Evolutionary conservation across 352 stramenopile species (phyloP).

Genomic region (Phytopythium helicoides): DNA sequence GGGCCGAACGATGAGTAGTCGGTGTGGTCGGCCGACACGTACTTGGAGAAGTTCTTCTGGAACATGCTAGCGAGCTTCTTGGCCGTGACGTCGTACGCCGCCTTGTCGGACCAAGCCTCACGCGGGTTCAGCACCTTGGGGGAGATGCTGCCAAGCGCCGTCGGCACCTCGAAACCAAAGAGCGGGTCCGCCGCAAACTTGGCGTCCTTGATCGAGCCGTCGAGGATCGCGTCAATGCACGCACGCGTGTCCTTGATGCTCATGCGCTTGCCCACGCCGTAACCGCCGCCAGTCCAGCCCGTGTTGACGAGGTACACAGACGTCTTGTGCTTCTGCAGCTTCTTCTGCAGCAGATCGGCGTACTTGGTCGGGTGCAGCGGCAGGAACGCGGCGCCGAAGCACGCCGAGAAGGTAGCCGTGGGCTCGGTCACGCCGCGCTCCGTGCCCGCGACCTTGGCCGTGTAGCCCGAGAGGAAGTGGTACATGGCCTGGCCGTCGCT

Average conservation of each 20-base stretch:
- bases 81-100: conserved; percentile 89
- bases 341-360: conserved; percentile 95
- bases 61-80: conserved; percentile 96
- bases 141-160: conserved; percentile 83
- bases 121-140: conserved; percentile 89
- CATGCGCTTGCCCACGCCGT: conserved; percentile 97
- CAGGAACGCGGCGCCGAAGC: conserved; percentile 98
- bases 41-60: conserved; percentile 97
- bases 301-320: conserved; percentile 97
- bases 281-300: conserved; percentile 95
- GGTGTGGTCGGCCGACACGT: conserved; percentile 90
- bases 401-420: conserved; percentile 94
- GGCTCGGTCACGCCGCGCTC: conserved; percentile 97
- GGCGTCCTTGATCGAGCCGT: conserved; percentile 93
- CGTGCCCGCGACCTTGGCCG: conserved; percentile 98
- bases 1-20: conserved; percentile 97
- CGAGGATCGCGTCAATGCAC: conserved; percentile 96
- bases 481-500: conserved; percentile 96
- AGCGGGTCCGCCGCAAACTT: conserved; percentile 84
- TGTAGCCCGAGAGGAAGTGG: conserved; percentile 98
- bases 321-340: conserved; percentile 94
- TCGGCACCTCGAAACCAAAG: conserved; percentile 95
- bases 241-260: conserved; percentile 95
- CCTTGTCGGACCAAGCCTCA: conserved; percentile 92
- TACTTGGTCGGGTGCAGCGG: conserved; percentile 97